A percentile compares a stretch with the other conserved stretches of the same genome.
Conservation (phyloP, 2,329 filamentous ascomycete genomes). For the Ophiostoma angusticollis region DNA sequence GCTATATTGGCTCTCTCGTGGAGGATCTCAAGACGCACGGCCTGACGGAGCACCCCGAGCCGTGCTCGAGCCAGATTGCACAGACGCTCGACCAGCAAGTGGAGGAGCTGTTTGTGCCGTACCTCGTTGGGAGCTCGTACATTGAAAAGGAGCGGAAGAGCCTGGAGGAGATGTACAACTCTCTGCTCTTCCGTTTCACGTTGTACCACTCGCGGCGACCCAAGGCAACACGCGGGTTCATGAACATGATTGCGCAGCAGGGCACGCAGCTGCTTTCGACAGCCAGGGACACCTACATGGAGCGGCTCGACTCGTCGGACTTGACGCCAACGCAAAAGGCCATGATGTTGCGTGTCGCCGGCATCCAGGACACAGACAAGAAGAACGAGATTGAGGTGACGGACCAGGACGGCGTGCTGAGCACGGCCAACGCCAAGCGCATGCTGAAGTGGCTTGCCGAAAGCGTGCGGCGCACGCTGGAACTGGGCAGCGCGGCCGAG, state of each 20-base stretch:
- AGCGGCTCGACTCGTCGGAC: constrained; percentile 77
- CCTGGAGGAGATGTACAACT: constrained; percentile 74
- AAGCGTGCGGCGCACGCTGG: constrained; percentile 78
- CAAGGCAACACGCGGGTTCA: constrained; percentile 82
- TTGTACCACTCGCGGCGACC: constrained; percentile 85
- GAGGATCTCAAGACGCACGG: constrained; percentile 93
- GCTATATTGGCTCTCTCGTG: constrained; percentile 74
- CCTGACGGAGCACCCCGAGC: constrained; percentile 86
- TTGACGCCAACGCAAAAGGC: constrained; percentile 77
- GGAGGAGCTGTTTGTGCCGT: constrained; percentile 64
- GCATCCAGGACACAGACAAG: constrained; percentile 62
- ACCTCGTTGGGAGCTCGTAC: constrained; percentile 55
- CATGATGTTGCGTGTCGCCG: constrained; percentile 82
- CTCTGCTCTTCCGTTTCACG: constrained; percentile 88
- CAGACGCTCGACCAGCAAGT: constrained; percentile 61
- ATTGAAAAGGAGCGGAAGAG: constrained; percentile 57
- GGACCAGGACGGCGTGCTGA: constrained; percentile 77
- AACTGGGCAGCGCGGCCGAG: constrained; percentile 76
- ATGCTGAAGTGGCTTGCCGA: constrained; percentile 98
- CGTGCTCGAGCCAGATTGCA: constrained; percentile 74
- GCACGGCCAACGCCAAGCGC: constrained; percentile 77
- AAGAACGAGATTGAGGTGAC: constrained; percentile 82
- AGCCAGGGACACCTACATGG: constrained; percentile 83
- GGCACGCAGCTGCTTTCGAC: constrained; percentile 79
- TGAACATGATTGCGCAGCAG: constrained; percentile 80